phyloP scores from a whole-genome alignment of 108 stramenopile species.

The Phaeodactylum tricornutum region DNA sequence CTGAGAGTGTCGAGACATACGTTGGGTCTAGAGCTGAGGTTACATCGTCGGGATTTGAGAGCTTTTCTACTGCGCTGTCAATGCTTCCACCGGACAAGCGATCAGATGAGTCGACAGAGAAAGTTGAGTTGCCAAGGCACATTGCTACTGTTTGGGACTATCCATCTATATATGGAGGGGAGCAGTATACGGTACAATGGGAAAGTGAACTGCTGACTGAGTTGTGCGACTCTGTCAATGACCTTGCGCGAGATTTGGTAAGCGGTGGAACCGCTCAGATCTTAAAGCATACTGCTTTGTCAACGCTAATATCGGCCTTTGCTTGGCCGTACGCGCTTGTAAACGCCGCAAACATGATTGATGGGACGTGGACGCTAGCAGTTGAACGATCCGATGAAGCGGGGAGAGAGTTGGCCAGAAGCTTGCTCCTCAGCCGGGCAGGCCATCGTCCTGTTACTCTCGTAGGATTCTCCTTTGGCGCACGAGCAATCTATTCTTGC shows the following conservation, averaged over 20 bases:
- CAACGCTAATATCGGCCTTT: slow-evolving; percentile 65
- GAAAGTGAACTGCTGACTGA: slow-evolving; percentile 66
- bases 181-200: slow-evolving; percentile 74
- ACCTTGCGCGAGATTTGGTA: slow-evolving; percentile 65
- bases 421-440: slow-evolving; percentile 66
- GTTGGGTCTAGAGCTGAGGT: background rate
- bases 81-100: slow-evolving; percentile 3
- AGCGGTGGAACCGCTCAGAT: slow-evolving; percentile 60
- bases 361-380: slow-evolving; percentile 87
- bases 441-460: slow-evolving; percentile 90
- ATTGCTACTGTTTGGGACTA: slow-evolving; percentile 72
- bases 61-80: slow-evolving; percentile 15
- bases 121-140: slow-evolving; percentile 44
- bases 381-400: slow-evolving; percentile 84
- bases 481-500: slow-evolving; percentile 86
- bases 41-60: slow-evolving; percentile 2
- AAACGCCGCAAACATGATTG: slow-evolving; percentile 73
- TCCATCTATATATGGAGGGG: slow-evolving; percentile 61
- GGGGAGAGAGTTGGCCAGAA: slow-evolving; percentile 81
- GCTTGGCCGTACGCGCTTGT: slow-evolving; percentile 68
- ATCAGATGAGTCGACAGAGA: slow-evolving; percentile 10
- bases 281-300: slow-evolving; percentile 66
- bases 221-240: slow-evolving; percentile 64
- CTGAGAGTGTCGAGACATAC: background rate
- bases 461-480: slow-evolving; percentile 93